Evolutionary conservation across 176 grass and related monocot species (phyloP).

Genomic region (Aegilops tauschii): DNA sequence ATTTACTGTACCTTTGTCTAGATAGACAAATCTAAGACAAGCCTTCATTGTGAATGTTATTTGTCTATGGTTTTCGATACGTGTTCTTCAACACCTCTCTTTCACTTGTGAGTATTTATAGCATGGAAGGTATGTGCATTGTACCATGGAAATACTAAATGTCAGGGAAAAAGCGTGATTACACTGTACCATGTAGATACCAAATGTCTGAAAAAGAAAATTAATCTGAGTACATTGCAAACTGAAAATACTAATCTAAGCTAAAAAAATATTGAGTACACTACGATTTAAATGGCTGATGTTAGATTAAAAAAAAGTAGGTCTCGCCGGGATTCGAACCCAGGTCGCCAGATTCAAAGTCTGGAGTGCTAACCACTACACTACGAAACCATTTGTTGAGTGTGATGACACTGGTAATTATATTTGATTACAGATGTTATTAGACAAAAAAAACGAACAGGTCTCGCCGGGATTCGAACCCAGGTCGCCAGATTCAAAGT

Average conservation of each 20-base stretch:
- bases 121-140: background rate
- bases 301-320: background rate
- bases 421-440: too few relatives aligned
- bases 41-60: background rate
- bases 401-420: too few relatives aligned
- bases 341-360: slow-evolving; percentile 99
- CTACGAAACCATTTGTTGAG: slow-evolving; percentile 1
- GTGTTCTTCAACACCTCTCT: background rate
- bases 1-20: too few relatives aligned
- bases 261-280: background rate
- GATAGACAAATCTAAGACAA: too few relatives aligned
- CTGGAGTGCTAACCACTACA: slow-evolving; percentile 99
- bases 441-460: background rate
- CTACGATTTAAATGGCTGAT: too few relatives aligned
- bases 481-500: slow-evolving; percentile 99
- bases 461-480: slow-evolving; percentile 90
- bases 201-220: background rate
- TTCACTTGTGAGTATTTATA: background rate
- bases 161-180: background rate
- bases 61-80: background rate
- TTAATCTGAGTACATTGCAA: background rate
- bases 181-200: background rate
- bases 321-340: slow-evolving; percentile 88
- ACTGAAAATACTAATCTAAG: background rate
- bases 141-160: background rate